Evolutionary conservation across 164 flowering plant species (phyloP), one percentile per base, ranked within the genome.

Genomic region (Magnolia kwangsiensis): DNA sequence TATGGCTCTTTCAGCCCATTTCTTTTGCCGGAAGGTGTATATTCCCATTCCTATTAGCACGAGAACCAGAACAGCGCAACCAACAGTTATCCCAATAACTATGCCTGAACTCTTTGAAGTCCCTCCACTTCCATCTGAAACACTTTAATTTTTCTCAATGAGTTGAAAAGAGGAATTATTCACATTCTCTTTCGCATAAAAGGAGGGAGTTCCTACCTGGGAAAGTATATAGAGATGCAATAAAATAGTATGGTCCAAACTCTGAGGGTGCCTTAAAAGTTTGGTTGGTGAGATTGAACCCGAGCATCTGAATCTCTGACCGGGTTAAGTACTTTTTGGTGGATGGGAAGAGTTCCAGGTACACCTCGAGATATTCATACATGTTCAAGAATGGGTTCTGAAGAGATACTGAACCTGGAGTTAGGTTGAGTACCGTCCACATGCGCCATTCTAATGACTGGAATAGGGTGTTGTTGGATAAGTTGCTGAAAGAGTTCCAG

Each of bases 351-450:
- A 96, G 90, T 13, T 76, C 87, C 74, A 96, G 74, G 18, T 86
- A 85, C 66, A 92, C 78, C 74, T 83, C 92, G 78, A 96, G 94
- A 80, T 92, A 90, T 79, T 86, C 91, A 77, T 89, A 89, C 16
- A 1, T 27, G 74, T 92, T 83, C 87, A 96, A 93, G 82, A 81
- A 83, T 1, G 87, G 88, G 74, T 90, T 90, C 80, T 87, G 83
- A 59, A 96, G 87, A 69, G 78, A 86, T 70, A 96, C 95, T 27
- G 97, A 92, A 63, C 97, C 98, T 49, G 94, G 98, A 24, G 87
- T 80, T 11, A 93, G 91, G 50, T 63, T 78, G 37, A 96, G 77
- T 59, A 86, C 83, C 29, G 77, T 91, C 89, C 97, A 90, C 23
- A 96, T 82, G 79, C 84, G 85, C 86, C 75, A 81, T 80, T 96